Percentiles rank a stretch among this genome's conserved stretches.
Conservation (phyloP, 176 grass and related monocot species). For the Carex littledalei region DNA sequence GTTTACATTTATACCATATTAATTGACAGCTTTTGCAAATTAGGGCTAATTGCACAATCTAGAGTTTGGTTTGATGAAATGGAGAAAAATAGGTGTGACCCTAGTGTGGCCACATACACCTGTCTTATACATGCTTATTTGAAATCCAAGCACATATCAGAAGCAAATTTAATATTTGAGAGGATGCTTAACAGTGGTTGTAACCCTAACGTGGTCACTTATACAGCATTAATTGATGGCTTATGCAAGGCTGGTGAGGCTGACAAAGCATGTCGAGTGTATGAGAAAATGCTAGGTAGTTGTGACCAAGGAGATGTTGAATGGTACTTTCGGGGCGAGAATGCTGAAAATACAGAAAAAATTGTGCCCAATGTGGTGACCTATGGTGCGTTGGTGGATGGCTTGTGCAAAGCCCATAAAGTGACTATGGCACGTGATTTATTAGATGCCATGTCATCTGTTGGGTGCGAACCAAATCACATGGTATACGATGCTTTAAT, state of each 20-base stretch:
- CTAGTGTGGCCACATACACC: slow-evolving; percentile 90
- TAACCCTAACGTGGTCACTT: slow-evolving; percentile 70
- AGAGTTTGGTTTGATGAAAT: slow-evolving; percentile 75
- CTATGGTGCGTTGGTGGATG: slow-evolving; percentile 90
- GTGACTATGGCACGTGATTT: slow-evolving; percentile 63
- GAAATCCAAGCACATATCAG: slow-evolving; percentile 58
- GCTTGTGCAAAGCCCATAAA: slow-evolving; percentile 93
- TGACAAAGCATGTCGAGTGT: slow-evolving; percentile 69
- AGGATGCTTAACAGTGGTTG: slow-evolving; percentile 69
- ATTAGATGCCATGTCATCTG: slow-evolving; percentile 60
- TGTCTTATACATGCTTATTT: slow-evolving; percentile 90
- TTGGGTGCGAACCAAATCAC: slow-evolving; percentile 74
- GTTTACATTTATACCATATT: slow-evolving; percentile 95
- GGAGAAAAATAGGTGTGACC: slow-evolving; percentile 51
- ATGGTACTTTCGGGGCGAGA: slow-evolving; percentile 44
- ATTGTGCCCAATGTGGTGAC: slow-evolving; percentile 79
- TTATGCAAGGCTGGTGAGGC: slow-evolving; percentile 75
- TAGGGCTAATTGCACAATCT: slow-evolving; percentile 71
- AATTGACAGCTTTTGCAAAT: slow-evolving; percentile 95
- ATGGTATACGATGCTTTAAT: slow-evolving; percentile 91
- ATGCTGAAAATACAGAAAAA: slow-evolving; percentile 9
- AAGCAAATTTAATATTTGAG: slow-evolving; percentile 69
- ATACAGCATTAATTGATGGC: slow-evolving; percentile 85
- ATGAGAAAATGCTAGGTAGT: slow-evolving; percentile 55
- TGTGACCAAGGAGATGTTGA: slow-evolving; percentile 46